These are phyloP conservation scores for Plantago ovata DNA, from an alignment of 257 asterid species.

Conservation along the genomic window DNA sequence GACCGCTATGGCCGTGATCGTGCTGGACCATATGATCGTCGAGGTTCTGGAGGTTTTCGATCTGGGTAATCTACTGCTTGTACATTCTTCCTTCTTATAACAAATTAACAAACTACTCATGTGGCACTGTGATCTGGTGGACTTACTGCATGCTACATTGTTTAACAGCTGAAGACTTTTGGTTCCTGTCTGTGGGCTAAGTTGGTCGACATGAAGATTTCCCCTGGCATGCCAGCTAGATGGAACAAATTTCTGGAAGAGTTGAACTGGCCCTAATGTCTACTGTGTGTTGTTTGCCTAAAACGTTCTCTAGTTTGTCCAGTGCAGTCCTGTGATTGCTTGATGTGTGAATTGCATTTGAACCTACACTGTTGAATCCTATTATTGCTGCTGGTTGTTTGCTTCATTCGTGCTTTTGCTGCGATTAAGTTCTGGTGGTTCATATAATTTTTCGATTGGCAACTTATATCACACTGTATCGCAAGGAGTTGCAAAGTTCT, in stretches of 20 bases:
- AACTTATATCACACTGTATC: conserved; percentile 34
- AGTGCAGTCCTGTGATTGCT: conserved; percentile 44
- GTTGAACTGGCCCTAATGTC: conserved; percentile 47
- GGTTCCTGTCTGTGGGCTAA: conserved; percentile 32
- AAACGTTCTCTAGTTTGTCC: conserved; percentile 44
- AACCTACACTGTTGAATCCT: conserved; percentile 50
- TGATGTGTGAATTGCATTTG: conserved; percentile 41
- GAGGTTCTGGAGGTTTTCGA: conserved; percentile 52
- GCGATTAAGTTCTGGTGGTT: conserved; percentile 48
- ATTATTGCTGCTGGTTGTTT: conserved; percentile 60
- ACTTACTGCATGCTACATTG: neutral
- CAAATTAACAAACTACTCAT: neutral
- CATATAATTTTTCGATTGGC: conserved; percentile 36
- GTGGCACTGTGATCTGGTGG: conserved; percentile 13
- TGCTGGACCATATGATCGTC: conserved; percentile 84
- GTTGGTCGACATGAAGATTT: conserved; percentile 24
- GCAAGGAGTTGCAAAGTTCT: conserved; percentile 28
- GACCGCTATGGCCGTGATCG: conserved; percentile 70
- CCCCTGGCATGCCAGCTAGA: conserved; percentile 30
- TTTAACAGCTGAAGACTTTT: conserved; percentile 42
- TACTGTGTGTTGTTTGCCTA: conserved; percentile 56
- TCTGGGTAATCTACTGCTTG: conserved; percentile 24
- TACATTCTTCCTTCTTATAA: neutral
- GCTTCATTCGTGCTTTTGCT: conserved; percentile 41
- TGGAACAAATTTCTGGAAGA: conserved; percentile 39